Conservation (phyloP, 2,329 filamentous ascomycete species). For the Cladosporium sp. region DNA sequence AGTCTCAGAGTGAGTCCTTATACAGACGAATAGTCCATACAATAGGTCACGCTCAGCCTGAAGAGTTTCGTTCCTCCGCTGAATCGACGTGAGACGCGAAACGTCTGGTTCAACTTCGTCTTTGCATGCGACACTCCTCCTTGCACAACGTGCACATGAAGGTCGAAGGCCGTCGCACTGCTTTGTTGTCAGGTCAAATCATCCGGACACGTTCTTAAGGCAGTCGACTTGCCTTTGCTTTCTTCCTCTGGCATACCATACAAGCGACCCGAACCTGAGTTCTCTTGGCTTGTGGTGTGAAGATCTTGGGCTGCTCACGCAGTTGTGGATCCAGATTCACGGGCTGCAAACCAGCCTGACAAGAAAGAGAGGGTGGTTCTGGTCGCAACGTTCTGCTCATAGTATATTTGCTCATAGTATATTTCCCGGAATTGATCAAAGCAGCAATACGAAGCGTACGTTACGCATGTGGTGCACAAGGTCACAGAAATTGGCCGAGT, state of each 20-base stretch:
- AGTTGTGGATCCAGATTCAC: neutral
- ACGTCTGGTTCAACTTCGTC: neutral
- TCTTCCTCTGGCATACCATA: neutral
- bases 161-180: neutral
- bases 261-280: neutral
- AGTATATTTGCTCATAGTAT: neutral
- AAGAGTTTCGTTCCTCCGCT: neutral
- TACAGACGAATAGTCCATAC: neutral
- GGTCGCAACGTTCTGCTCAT: neutral
- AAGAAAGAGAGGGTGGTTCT: neutral
- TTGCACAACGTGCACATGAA: neutral
- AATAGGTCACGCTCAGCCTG: neutral
- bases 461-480: too few species aligned
- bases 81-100: neutral
- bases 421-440: neutral
- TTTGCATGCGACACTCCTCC: neutral
- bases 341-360: neutral
- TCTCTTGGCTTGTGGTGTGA: neutral
- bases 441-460: too few species aligned
- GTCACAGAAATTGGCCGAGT: too few species aligned
- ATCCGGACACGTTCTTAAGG: neutral
- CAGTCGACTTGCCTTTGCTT: neutral
- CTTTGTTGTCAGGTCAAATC: neutral
- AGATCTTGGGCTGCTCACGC: neutral
- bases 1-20: neutral